Evolutionary conservation across 2,329 filamentous ascomycete genomes (phyloP).

Genomic region (Calonectria fujianensis): DNA sequence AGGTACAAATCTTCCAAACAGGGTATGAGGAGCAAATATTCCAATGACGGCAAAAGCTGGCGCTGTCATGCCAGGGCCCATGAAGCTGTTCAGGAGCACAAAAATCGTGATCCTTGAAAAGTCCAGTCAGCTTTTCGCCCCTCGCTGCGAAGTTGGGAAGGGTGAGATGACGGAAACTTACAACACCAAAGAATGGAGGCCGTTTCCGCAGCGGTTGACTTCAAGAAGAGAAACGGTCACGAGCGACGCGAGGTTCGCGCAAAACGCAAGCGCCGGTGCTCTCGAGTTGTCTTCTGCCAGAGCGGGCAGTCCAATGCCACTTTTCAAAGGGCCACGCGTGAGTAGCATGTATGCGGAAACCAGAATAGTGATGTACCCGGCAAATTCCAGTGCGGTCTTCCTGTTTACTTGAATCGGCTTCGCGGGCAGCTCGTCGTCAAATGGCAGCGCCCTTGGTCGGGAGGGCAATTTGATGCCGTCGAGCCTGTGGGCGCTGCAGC

Average conservation of each 20-base stretch:
- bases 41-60: background rate
- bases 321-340: no score
- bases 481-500: background rate
- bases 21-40: background rate
- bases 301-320: background rate
- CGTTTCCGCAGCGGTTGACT: constrained; percentile 1
- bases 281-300: background rate
- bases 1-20: constrained; percentile 10
- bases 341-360: background rate
- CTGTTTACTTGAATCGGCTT: background rate
- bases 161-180: background rate
- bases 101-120: background rate
- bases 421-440: background rate
- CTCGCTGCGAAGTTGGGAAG: background rate
- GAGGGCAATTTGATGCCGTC: background rate
- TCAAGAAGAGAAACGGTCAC: background rate
- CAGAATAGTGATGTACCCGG: background rate
- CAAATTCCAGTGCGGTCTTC: background rate
- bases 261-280: background rate
- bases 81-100: background rate
- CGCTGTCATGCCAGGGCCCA: constrained; percentile 1
- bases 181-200: background rate
- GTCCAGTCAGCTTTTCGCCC: background rate
- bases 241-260: background rate
- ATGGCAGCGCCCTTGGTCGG: constrained; percentile 6